phyloP scores from a whole-genome alignment of 2,329 filamentous ascomycete species.

The Mollisia scopiformis region DNA sequence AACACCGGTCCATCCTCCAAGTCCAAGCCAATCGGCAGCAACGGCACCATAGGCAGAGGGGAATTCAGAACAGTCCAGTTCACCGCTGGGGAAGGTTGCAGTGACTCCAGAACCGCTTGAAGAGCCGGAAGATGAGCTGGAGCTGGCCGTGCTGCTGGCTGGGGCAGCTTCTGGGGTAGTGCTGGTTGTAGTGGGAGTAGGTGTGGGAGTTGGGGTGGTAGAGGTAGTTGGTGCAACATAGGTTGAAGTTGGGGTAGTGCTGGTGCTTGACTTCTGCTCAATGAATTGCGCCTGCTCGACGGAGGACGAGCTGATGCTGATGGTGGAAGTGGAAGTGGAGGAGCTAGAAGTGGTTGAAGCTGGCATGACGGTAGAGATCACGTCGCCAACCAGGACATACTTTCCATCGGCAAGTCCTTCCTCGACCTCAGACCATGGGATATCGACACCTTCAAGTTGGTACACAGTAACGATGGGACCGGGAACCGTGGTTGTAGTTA shows the following conservation, averaged over 20 bases:
- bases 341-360: conserved; percentile 34
- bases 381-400: conserved; percentile 67
- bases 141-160: conserved; percentile 41
- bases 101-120: conserved; percentile 55
- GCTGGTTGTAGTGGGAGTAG: conserved; percentile 1
- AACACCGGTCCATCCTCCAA: conserved; percentile 80
- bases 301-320: conserved; percentile 17
- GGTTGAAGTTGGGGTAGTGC: conserved; percentile 38
- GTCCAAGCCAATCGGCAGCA: conserved; percentile 66
- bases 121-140: conserved; percentile 31
- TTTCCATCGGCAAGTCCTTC: conserved; percentile 71
- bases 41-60: conserved; percentile 82
- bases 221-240: conserved; percentile 41
- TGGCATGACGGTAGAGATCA: conserved; percentile 51
- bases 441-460: conserved; percentile 63
- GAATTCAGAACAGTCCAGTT: conserved; percentile 72
- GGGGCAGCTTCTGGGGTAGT: conserved; percentile 29
- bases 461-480: conserved; percentile 72
- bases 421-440: conserved; percentile 68
- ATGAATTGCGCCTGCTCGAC: conserved; percentile 19
- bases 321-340: conserved; percentile 38
- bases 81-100: conserved; percentile 74
- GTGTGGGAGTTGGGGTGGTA: conserved; percentile 35
- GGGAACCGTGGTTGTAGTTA: conserved; percentile 47
- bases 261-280: conserved; percentile 16